Evolutionary conservation across 192 early-diverging fungal genomes (phyloP), one percentile per base, ranked within the genome.

Genomic region (Coemansia sp.): DNA sequence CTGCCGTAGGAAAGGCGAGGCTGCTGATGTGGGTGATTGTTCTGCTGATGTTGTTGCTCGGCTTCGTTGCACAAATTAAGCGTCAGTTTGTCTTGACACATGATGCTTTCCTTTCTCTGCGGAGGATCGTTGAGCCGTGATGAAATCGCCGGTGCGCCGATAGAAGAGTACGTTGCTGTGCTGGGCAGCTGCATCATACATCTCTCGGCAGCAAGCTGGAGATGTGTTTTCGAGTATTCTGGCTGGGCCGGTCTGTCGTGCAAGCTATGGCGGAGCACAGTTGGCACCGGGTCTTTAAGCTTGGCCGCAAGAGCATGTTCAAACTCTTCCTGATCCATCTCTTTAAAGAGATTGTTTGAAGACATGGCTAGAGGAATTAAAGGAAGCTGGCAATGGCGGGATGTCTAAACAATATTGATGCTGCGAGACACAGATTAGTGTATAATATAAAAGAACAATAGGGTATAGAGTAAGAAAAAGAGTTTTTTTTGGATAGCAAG

Each of bases 201-300:
- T 52, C 50, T 50, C 64, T 48, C 36, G 28, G 42, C 20, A 29
- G 20, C 62, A 18, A 31, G 25, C 25, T 40, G 14, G 18, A 51
- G 56, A 54, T 7, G 32, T 14, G 34, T 29, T 32, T 28, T 33
- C 30, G 54, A 33, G 30, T 56, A 56, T 5, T 32, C 8, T 31
- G 28, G 54, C 54, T 56, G 28, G 5, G 42, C 42, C 12, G 42
- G 12, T 2, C 2, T 45, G 8, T 45, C 42, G 8, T 56, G 54
- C 8, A 30, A 30, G 16, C 32, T 38, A 7, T 18, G 45, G 38
- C 62, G 69, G 55, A 75, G 36, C 17, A 51, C 78, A 2, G 38
- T 36, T 6, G 78, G 78, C 8, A 69, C 75, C 5, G 70, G 51
- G 49, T 81, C 66, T 16, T 48, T 38, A 30, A 75, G 58, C 6